A percentile compares a stretch with the other conserved stretches of the same genome.
Conservation (phyloP, 2,329 filamentous ascomycete genomes). For the Amauroascus niger region DNA sequence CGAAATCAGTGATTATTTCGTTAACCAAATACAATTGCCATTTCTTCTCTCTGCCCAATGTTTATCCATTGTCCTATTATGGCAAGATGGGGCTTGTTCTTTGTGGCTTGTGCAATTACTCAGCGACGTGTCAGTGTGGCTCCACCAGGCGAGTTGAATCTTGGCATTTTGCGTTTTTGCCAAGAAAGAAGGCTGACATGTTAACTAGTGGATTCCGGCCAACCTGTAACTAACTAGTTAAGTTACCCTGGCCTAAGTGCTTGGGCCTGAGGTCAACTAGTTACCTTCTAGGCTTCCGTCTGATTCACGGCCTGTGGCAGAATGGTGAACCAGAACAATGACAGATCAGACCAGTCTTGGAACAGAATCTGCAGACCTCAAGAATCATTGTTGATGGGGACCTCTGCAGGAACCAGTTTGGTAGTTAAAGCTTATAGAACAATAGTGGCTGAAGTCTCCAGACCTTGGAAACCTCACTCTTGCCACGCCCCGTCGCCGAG, state of each 20-base stretch:
- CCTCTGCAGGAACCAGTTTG: not conserved
- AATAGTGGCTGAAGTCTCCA: not conserved
- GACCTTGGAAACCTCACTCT: not conserved
- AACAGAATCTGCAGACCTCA: not conserved
- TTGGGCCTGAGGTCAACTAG: too few species aligned
- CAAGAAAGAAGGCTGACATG: not conserved
- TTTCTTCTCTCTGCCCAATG: too few species aligned
- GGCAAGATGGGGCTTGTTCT: too few species aligned
- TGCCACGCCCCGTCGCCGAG: not conserved
- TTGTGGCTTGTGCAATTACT: too few species aligned
- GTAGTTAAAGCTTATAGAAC: not conserved
- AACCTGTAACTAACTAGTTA: too few species aligned
- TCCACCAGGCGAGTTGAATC: too few species aligned
- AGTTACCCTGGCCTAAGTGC: too few species aligned
- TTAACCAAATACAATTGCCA: too few species aligned
- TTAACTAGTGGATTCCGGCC: not conserved
- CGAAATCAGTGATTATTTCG: too few species aligned
- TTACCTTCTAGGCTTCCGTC: slow-evolving; percentile 1
- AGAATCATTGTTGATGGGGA: not conserved
- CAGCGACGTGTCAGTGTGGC: too few species aligned
- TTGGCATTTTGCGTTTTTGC: not conserved
- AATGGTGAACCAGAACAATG: not conserved
- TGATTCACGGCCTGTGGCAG: not conserved
- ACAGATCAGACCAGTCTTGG: not conserved
- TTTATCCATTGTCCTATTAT: too few species aligned